These are phyloP conservation scores for Falciphora oryzae DNA, from an alignment of 2,329 filamentous ascomycete species.

Conservation along the genomic window DNA sequence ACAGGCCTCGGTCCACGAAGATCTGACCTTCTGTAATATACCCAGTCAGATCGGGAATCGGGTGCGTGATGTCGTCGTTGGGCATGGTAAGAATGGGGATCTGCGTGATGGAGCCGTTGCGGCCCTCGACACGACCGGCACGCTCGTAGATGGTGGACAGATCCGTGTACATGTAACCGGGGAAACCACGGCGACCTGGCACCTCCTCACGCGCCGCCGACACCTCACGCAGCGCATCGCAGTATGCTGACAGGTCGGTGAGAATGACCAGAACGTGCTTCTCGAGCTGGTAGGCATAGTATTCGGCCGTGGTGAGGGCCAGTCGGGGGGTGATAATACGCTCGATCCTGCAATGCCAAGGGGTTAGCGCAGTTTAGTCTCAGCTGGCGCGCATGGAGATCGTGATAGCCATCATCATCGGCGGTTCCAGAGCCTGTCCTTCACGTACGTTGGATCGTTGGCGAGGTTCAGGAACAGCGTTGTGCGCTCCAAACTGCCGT, in stretches of 20 bases:
- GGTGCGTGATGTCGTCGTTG: constrained; percentile 99
- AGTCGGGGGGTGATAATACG: constrained; percentile 99
- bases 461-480: constrained; percentile 98
- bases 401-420: neutral
- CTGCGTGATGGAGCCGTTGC: constrained; percentile 98
- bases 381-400: neutral
- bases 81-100: constrained; percentile 99
- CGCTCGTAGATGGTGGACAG: constrained; percentile 99
- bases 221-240: constrained; percentile 96
- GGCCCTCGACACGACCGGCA: constrained; percentile 92
- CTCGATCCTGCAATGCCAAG: constrained; percentile 63
- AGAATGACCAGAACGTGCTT: constrained; percentile 99
- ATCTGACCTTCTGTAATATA: constrained; percentile 99
- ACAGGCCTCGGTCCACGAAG: constrained; percentile 85
- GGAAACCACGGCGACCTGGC: constrained; percentile 96
- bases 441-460: constrained; percentile 88
- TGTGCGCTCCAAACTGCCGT: constrained; percentile 94
- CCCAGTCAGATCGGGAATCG: constrained; percentile 95
- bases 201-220: constrained; percentile 98
- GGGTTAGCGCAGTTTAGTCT: constrained; percentile 14
- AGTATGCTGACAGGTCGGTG: constrained; percentile 96
- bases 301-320: constrained; percentile 95
- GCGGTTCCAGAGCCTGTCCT: neutral
- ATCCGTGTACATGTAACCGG: constrained; percentile 99
- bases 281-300: constrained; percentile 99